Evolutionary conservation across 352 stramenopile species (phyloP), one percentile per base, ranked within the genome.

Genomic region (Saprolegnia parasitica): DNA sequence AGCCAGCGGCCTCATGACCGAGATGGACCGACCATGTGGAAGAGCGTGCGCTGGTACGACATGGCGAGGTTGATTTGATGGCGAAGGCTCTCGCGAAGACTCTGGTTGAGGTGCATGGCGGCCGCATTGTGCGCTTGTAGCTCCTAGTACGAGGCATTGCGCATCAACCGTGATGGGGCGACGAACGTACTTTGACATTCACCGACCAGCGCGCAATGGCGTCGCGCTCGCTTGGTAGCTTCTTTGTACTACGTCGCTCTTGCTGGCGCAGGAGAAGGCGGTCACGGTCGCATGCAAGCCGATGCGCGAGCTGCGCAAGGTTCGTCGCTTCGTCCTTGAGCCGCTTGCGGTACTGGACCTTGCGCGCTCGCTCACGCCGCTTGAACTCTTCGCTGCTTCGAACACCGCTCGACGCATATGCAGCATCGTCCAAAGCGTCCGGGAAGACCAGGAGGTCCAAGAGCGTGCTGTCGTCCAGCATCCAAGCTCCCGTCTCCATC

Each of bases 31-130:
- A 60, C 52, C 52, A 60, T 42, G 52, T 60, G 52, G 52, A 26
- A 60, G 24, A 70, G n/a, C 10, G 63, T 63, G 11, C 63, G 63
- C 26, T 70, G 63, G 40, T 70, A 70, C n/a, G 63, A 70, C 63
- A 70, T 70, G 63, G 46, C 54, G 18, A 70, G 35, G 24, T 37
- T 52, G 20, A 70, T 63, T 49, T 70, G 63, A 5, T 70, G 63
- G 0, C 63, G 49, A 15, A 70, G 40, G 20, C 42, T 61, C 13
- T 70, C 63, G 16, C 63, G 29, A n/a, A 70, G 39, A n/a, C 42
- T 70, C 29, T 52, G 10, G 39, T 62, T 62, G 49, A 62, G 50
- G 21, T 62, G 46, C 23, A 70, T 52, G 0, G 32, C 55, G 6
- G 63, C 50, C 20, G 54, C 24, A 29, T 58, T 70, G n/a, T 63